These are phyloP conservation scores for Monascus ruber DNA, from an alignment of 2,329 filamentous ascomycete genomes.

Conservation along the genomic window DNA sequence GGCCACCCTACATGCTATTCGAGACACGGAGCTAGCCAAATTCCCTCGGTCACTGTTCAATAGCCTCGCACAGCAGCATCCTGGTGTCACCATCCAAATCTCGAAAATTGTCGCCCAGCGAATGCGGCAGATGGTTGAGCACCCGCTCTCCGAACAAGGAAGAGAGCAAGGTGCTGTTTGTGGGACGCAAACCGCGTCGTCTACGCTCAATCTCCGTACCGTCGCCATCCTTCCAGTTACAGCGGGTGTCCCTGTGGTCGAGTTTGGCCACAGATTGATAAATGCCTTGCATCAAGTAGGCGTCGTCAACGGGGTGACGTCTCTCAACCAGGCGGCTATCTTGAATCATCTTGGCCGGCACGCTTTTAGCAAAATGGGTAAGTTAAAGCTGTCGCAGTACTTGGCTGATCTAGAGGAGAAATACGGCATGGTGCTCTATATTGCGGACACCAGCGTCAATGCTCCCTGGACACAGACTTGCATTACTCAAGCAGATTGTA, in stretches of 20 bases:
- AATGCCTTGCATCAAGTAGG: constrained; percentile 83
- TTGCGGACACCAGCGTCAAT: constrained; percentile 93
- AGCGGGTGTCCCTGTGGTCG: constrained; percentile 80
- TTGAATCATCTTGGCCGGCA: constrained; percentile 90
- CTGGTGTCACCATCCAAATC: constrained; percentile 96
- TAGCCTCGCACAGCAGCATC: constrained; percentile 91
- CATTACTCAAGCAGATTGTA: constrained; percentile 92
- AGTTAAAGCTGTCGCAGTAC: constrained; percentile 89
- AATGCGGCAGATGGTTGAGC: constrained; percentile 81
- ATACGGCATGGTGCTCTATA: constrained; percentile 87
- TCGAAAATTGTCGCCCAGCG: constrained; percentile 96
- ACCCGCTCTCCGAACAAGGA: constrained; percentile 56
- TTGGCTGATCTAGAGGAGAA: constrained; percentile 95
- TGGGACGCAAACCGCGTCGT: constrained; percentile 49
- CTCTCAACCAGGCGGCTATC: constrained; percentile 85
- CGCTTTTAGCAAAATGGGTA: constrained; percentile 95
- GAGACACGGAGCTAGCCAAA: constrained; percentile 91
- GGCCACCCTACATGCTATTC: constrained; percentile 86
- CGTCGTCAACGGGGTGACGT: constrained; percentile 77
- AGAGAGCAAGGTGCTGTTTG: constrained; percentile 51
- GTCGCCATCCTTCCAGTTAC: constrained; percentile 88
- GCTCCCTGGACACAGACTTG: constrained; percentile 98
- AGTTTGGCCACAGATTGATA: constrained; percentile 83
- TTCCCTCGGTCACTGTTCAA: constrained; percentile 95
- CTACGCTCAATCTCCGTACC: constrained; percentile 82